These are phyloP conservation scores for Syzygium syzygioides DNA, from an alignment of 441 rosid genomes.

Conservation along the genomic window DNA sequence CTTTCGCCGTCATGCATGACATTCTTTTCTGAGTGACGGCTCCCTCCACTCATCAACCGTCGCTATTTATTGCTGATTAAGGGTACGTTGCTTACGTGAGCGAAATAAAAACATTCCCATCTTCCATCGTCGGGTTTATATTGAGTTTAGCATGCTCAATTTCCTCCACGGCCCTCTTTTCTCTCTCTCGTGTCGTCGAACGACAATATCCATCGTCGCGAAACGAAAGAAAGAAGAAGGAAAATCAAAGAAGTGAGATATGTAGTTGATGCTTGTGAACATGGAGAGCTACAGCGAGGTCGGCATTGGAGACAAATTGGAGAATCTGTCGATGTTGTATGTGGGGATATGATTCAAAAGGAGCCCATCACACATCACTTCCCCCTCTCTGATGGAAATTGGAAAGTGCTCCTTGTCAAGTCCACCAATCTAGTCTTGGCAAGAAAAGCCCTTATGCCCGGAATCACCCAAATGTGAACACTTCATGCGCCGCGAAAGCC, in stretches of 20 bases:
- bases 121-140: not conserved
- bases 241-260: not conserved
- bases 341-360: not conserved
- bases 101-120: not conserved
- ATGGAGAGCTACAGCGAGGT: not conserved
- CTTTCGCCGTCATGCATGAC: not conserved
- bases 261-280: not conserved
- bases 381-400: not conserved
- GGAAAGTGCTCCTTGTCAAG: slow-evolving; percentile 2
- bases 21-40: not conserved
- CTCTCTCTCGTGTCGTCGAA: not conserved
- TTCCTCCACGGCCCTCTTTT: not conserved
- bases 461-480: slow-evolving; percentile 5
- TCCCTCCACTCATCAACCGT: not conserved
- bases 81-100: not conserved
- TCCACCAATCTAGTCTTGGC: not conserved
- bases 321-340: not conserved
- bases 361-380: not conserved
- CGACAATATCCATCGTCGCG: not conserved
- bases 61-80: not conserved
- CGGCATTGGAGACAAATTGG: not conserved
- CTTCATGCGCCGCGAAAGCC: slow-evolving; percentile 1
- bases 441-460: slow-evolving; percentile 14
- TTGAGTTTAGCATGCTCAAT: not conserved
- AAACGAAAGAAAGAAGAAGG: not conserved